Base-by-base conservation (phyloP, 1,139 yeast genomes). In the Hemisphaericaspora xylofermentans region DNA sequence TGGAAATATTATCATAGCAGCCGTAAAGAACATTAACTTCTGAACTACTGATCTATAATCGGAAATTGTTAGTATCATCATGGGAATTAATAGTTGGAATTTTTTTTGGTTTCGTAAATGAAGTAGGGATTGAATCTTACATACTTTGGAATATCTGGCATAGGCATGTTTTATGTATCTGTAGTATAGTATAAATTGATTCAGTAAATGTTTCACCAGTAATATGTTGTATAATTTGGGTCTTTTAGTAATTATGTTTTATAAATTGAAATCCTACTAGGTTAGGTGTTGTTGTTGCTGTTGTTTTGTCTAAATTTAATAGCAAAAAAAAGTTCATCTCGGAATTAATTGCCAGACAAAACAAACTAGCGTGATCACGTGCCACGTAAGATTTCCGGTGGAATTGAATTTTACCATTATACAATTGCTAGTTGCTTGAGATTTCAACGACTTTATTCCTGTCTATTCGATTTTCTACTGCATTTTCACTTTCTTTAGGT, bases 1-100 rank as follows among this genome's bases (percentile, higher is more conserved):
- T 8, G 98, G 98, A 38, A 84, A 75, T 24, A 81, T 62, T 43
- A 93, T 81, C 97, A 93, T 91, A 39, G 95, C 88, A 3, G 76
- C 88, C 10, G 98, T 88, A 76, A 88, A 91, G 54, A 87, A 75
- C 63, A 88, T 76, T 50, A 93, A 79, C 63, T 91, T 91, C 50
- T 74, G 75, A 40, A 84, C 65, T 40, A 84, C 89, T 28, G 78
- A 60, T 51, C 88, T 81, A 50, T 5, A 22, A 17, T 19, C 30
- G 15, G 10, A 14, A 10, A 13, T 21, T 21, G 24, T 21, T 21
- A 21, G 8, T 6, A 21, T 21, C 24, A 21, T 21, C 8, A 6
- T 21, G 6, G 24, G 8, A 21, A 21, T 21, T 21, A 21, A 9
- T 6, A 13, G 36, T 13, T 13, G 25, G 4, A n/a, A 15, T n/a